Base-by-base conservation (phyloP, 495 filamentous ascomycete genomes). In the Penicillium antarcticum region DNA sequence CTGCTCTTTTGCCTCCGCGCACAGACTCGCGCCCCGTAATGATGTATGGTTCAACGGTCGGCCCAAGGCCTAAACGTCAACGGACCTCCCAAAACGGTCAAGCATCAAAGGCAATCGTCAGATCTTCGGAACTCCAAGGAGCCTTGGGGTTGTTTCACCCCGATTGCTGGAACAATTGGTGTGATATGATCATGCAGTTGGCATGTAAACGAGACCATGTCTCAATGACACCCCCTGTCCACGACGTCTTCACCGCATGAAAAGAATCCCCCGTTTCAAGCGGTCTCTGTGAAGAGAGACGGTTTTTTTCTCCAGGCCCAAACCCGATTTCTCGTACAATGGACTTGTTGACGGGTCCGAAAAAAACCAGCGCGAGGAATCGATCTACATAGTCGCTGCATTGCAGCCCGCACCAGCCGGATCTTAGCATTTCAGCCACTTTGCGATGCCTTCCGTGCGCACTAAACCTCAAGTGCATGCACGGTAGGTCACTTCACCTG, bases 401-500 rank as follows among this genome's bases (percentile, higher is more conserved):
- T 57, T 35, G 50, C 42, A 53, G 53, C 53, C 57, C 14, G 34
- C 42, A 53, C 58, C 56, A 59, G 45, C 51, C 55, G 51, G 59
- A 56, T 58, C 53, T 42, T 54, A 55, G 38, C 33, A 55, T 55
- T 63, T 58, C 62, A 65, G 62, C 59, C 59, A 64, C 58, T 37
- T 42, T 42, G 51, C 49, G 60, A 63, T 60, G 56, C 46, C 53
- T 60, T 51, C 51, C 43, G 49, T 61, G 58, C 51, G 48, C 52
- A 47, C 52, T 47, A 52, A 51, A 55, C 56, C 62, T 57, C 59
- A 55, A 60, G 56, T 51, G 55, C 40, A 60, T 63, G 59, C 58
- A 65, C 48, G 62, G 56, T 62, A 65, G 56, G 62, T 65, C 62
- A 62, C 59, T 44, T 62, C 48, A 45, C 38, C 53, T 57, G 48